A percentile compares a stretch with the other conserved stretches of the same genome.
phyloP scores from a whole-genome alignment of 306 rosid genomes.

The Purshia tridentata region DNA sequence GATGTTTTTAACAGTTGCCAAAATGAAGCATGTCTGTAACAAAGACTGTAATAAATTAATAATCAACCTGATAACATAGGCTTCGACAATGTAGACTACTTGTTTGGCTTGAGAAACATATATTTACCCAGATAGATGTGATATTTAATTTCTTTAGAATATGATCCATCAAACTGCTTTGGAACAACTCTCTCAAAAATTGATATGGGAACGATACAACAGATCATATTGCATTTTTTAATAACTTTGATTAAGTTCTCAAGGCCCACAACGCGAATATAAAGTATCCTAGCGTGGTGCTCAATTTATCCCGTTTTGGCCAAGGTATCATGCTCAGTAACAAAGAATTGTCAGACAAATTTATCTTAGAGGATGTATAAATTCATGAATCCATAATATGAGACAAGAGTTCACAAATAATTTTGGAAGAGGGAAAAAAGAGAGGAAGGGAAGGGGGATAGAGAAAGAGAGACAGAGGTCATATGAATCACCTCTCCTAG shows the following conservation, averaged over 20 bases:
- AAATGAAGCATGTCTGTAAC: not conserved
- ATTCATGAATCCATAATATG: slow-evolving; percentile 5
- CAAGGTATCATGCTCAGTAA: not conserved
- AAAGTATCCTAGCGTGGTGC: not conserved
- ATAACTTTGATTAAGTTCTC: not conserved
- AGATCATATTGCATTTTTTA: not conserved
- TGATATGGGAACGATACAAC: not conserved
- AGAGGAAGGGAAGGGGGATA: slow-evolving; percentile 5
- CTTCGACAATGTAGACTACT: slow-evolving; percentile 2
- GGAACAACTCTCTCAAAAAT: not conserved
- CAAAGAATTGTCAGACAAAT: not conserved
- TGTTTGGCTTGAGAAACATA: not conserved
- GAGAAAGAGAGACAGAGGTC: slow-evolving; percentile 10
- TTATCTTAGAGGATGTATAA: not conserved
- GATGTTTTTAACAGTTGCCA: not conserved
- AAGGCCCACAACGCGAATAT: slow-evolving; percentile 1
- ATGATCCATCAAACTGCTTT: not conserved
- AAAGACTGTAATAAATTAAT: not conserved
- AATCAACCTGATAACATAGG: not conserved
- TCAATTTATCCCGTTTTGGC: not conserved
- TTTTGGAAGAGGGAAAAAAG: not conserved
- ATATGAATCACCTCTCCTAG: slow-evolving; percentile 78
- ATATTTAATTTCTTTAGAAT: not conserved
- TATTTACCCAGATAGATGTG: not conserved
- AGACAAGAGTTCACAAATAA: not conserved